Evolutionary conservation across 768 basidiomycete genomes (phyloP), one percentile per base, ranked within the genome.

Genomic region (Mycena kentingensis): DNA sequence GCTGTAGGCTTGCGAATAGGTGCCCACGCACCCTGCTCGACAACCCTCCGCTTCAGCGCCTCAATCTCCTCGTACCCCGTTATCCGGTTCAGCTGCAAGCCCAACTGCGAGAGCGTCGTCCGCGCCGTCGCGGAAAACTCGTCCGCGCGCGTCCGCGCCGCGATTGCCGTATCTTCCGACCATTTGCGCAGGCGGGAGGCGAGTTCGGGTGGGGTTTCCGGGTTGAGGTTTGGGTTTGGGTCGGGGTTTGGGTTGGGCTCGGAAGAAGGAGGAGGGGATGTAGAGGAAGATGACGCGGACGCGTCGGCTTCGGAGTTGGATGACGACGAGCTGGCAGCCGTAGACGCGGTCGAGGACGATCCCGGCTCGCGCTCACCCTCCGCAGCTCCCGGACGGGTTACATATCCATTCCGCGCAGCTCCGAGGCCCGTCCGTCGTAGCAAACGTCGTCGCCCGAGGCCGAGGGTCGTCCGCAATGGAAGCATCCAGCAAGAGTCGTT

Each of bases 41-140:
- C 87, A 18, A 97, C 93, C 37, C 77, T 78, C 56, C 73, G 72
- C 70, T 95, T 93, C 54, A 96, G 69, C 15, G 77, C 78, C 60
- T 97, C 93, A 34, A 97, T 95, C 62, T 86, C 84, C 57, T 88
- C 88, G 61, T 99, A 99, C 0, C 97, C 97, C 8, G 95, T 94
- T 19, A 90, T 83, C 54, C 81, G 84, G 65, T 95, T 98, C 51
- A 98, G 72, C 62, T 89, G 81, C 22, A 78, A 72, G 11, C 93
- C 94, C 2, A 96, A 77, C 61, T 84, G 78, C 36, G 85, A 84
- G 60, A 96, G 82, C 4, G 79, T 82, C 6, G 73, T 70, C 56
- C 80, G 78, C 2, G 89, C 79, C 5, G 66, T 67, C 8, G 72
- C 70, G 0, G 88, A 84, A 57, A 88, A 79, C 36, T 69, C 73